Evolutionary conservation across 345 rosid species (phyloP).

Genomic region (Salix arbutifolia): DNA sequence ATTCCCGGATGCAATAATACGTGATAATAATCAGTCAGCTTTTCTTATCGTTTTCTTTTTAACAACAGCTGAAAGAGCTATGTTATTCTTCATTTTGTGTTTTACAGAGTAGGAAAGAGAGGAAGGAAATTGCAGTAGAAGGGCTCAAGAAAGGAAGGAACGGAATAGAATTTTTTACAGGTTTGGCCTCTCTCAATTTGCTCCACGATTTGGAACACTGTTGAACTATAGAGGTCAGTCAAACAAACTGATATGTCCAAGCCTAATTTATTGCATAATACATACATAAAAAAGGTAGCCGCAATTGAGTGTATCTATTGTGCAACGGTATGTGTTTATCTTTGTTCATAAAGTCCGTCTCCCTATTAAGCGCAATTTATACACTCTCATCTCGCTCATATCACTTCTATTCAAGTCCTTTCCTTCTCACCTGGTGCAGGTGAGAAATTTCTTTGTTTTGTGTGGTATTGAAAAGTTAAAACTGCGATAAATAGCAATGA

Average conservation of each 20-base stretch:
- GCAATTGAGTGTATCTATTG: not conserved
- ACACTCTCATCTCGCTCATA: not conserved
- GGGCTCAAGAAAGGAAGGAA: not conserved
- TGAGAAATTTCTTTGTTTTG: not conserved
- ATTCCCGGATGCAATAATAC: not conserved
- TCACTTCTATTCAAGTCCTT: not conserved
- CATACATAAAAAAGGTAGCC: not conserved
- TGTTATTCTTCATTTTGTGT: not conserved
- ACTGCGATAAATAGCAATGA: not conserved
- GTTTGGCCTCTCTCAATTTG: not conserved
- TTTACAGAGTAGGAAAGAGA: not conserved
- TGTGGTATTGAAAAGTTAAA: not conserved
- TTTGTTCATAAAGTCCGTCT: not conserved
- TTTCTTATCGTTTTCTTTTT: no score
- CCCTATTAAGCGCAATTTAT: not conserved
- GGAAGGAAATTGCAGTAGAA: not conserved
- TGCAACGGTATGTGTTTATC: no score
- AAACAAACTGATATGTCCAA: not conserved
- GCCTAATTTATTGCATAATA: not conserved
- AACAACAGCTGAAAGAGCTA: no score
- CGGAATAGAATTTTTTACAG: not conserved
- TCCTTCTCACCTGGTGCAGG: not conserved
- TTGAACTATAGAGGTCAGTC: not conserved
- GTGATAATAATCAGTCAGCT: not conserved
- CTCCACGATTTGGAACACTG: not conserved